Conservation (phyloP, 768 basidiomycete species). For the Kwoniella dendrophila region DNA sequence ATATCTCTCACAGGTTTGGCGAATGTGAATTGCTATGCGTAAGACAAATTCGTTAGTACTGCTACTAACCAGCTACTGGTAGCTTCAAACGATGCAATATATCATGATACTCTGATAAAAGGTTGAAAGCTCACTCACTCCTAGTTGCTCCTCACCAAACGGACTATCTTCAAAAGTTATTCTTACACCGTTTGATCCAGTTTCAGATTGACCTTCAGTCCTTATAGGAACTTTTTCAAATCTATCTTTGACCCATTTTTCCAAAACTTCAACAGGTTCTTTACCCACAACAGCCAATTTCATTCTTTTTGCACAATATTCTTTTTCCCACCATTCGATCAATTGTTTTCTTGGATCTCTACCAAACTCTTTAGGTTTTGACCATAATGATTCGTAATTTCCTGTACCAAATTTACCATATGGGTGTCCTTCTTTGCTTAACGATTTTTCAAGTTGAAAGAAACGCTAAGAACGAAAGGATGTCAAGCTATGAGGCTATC, state of each 20-base stretch:
- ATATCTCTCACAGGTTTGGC: constrained; percentile 88
- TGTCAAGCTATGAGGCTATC: background rate
- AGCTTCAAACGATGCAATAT: no score
- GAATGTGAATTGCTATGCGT: constrained; percentile 58
- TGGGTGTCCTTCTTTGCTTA: constrained; percentile 74
- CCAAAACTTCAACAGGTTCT: constrained; percentile 51
- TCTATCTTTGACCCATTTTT: constrained; percentile 50
- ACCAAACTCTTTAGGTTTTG: constrained; percentile 53
- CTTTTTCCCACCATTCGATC: constrained; percentile 58
- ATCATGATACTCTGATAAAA: no score
- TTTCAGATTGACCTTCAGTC: constrained; percentile 36
- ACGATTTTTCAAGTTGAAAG: constrained; percentile 88
- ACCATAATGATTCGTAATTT: constrained; percentile 60
- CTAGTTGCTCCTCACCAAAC: constrained; percentile 44
- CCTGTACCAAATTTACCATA: constrained; percentile 94
- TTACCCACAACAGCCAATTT: constrained; percentile 64
- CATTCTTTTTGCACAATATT: constrained; percentile 58
- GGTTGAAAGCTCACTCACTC: constrained; percentile 34
- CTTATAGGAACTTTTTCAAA: constrained; percentile 51
- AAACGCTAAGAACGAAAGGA: constrained; percentile 61
- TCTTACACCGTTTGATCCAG: constrained; percentile 42
- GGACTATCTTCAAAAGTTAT: constrained; percentile 45
- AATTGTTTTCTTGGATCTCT: constrained; percentile 57
- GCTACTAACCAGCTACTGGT: no score
- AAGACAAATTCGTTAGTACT: no score